Base-by-base conservation (phyloP, 176 grass and related monocot species). In the Dactylis glomerata region DNA sequence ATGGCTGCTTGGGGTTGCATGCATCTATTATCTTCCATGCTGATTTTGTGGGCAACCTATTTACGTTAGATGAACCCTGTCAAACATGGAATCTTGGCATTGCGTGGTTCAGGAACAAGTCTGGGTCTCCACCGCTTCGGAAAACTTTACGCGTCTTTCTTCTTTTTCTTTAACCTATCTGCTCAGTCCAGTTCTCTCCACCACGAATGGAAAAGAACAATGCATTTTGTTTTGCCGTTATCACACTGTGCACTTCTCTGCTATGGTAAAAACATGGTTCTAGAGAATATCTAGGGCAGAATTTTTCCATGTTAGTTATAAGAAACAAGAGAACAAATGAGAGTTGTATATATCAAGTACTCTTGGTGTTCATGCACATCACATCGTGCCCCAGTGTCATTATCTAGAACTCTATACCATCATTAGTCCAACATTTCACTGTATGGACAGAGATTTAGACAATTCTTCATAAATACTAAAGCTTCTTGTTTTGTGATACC, bases 41-140 rank as follows among this genome's bases (percentile, higher is more conserved):
- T 57, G n/a, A 59, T 70, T 74, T 47, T 33, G 30, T 56, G n/a
- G 31, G 52, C 19, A 73, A 45, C 19, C 57, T 38, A 45, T 34
- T 44, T 79, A 40, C 57, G 47, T 40, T 80, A 73, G 55, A 75
- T 75, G 30, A 85, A 89, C 37, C 56, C 51, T 67, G 56, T 20
- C 19, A 86, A 76, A 32, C 52, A 73, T 79, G 23, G 51, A 78
- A 86, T 68, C 12, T 54, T 46, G 63, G 15, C 20, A 23, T 66
- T 33, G 28, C 30, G 20, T 92, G 50, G 45, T 86, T 67, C 52
- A 82, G 45, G 31, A 59, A 71, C 54, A 78, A 49, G 45, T 73
- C 70, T 47, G 68, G 23, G 13, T 5, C 70, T 47, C 70, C 70
- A 47, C 26, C 58, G 11, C 24, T 73, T 73, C 8, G 14, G 70